Evolutionary conservation across 2,329 filamentous ascomycete species (phyloP), one percentile per base, ranked within the genome.

Genomic region (Cordyceps javanica): DNA sequence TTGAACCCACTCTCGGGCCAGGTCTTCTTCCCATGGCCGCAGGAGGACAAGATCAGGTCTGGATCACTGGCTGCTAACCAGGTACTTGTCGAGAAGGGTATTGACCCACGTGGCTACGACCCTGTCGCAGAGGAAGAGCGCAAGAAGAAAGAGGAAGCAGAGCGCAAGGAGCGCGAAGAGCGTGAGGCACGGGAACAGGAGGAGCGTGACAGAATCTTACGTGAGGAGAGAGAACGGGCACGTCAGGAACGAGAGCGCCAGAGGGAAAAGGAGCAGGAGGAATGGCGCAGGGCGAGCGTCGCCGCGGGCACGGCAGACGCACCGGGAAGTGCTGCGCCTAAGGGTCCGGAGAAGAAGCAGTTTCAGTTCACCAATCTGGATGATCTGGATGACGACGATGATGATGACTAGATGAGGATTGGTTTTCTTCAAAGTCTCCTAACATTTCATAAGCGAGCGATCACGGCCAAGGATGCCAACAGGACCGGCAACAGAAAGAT

Each of bases 11-110:
- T 79, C 19, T 77, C 78, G 9, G 78, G 80, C 10, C 75, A 80
- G 38, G 67, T 76, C n/a, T 95, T 91, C 73, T 79, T 85, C 48
- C 90, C 90, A 1, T 95, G 90, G 90, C 90, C 90, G 0, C 77
- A 76, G 28, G 85, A 90, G 61, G 82, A 87, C 32, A 81, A 84
- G 59, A 89, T 94, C 61, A 81, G 83, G 32, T 74, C 76, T 16
- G 89, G 90, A 36, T 85, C 85, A 2, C 75, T 95, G 42, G 86
- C 85, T 0, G 75, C 77, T 9, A 80, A 83, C 45, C 85, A 91
- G 65, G 72, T 77, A 25, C 77, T 90, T 61, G 63, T 80, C 5
- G 85, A 88, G 64, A 73, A 77, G 55, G 86, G 85, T 8, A 78
- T 82, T 62, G 82, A 89, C 67, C 84, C 83, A 9, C 78, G 74